Conservation (phyloP, 1,139 yeast species). For the Debaryomycetaceae sp. region DNA sequence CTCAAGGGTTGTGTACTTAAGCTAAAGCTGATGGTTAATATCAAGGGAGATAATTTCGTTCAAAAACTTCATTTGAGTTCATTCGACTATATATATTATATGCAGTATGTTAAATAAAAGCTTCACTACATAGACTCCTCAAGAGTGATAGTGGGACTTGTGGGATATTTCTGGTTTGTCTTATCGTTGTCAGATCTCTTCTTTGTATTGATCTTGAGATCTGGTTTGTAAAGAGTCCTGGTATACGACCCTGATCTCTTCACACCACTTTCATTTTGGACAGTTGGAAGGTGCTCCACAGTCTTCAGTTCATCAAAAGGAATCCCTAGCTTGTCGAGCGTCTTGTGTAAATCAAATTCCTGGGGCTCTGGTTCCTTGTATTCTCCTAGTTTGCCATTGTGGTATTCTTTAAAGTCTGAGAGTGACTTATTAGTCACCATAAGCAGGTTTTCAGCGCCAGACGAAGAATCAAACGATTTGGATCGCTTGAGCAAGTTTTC, state of each 20-base stretch:
- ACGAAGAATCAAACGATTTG: conserved; percentile 32
- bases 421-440: conserved; percentile 17
- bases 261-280: conserved; percentile 10
- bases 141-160: conserved; percentile 40
- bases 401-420: conserved; percentile 24
- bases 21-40: neutral
- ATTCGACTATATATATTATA: neutral
- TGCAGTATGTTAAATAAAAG: conserved; percentile 1
- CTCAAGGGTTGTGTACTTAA: neutral
- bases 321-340: conserved; percentile 29
- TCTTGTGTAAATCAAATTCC: conserved; percentile 24
- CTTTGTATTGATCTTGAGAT: conserved; percentile 19
- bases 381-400: conserved; percentile 15
- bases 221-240: conserved; percentile 36
- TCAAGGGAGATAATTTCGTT: neutral
- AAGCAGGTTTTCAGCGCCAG: conserved; percentile 11
- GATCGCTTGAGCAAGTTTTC: conserved; percentile 41
- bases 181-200: conserved; percentile 6
- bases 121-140: conserved; percentile 26
- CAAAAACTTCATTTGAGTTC: neutral
- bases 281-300: conserved; percentile 20
- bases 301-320: conserved; percentile 23
- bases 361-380: conserved; percentile 42
- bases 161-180: conserved; percentile 11
- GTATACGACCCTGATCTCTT: conserved; percentile 26